Evolutionary conservation across 2,329 filamentous ascomycete species (phyloP).

Genomic region (Scedosporium aurantiacum): DNA sequence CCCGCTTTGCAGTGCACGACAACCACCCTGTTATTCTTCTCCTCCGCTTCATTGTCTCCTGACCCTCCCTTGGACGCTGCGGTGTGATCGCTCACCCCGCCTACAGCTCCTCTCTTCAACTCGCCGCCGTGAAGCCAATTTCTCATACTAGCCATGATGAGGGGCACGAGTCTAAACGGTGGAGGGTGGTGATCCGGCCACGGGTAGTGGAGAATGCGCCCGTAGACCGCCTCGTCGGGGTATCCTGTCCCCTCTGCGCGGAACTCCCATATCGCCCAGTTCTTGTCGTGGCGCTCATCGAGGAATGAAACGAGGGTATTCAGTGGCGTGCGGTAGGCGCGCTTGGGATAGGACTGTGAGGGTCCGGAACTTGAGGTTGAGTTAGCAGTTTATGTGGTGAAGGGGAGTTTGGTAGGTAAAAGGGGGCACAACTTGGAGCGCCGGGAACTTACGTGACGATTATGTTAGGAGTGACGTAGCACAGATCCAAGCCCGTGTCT

Average conservation of each 20-base stretch:
- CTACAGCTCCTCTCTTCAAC: constrained; percentile 20
- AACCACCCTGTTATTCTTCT: constrained; percentile 49
- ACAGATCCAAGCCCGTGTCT: constrained; percentile 83
- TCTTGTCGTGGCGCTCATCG: constrained; percentile 66
- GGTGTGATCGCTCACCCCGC: constrained; percentile 9
- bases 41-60: constrained; percentile 22
- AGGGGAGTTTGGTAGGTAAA: constrained; percentile 73
- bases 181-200: constrained; percentile 97
- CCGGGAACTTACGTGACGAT: constrained; percentile 59
- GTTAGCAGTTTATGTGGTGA: background rate
- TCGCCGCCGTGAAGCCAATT: constrained; percentile 60
- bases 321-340: constrained; percentile 87
- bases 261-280: constrained; percentile 98
- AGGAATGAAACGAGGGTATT: constrained; percentile 80
- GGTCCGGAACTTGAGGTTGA: constrained; percentile 64
- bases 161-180: constrained; percentile 77
- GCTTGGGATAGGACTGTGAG: constrained; percentile 76
- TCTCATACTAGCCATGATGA: constrained; percentile 85
- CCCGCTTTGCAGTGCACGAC: constrained; percentile 97
- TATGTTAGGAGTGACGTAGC: constrained; percentile 83
- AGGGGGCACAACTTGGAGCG: constrained; percentile 87
- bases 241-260: constrained; percentile 94
- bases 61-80: constrained; percentile 14
- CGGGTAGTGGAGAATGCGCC: constrained; percentile 78
- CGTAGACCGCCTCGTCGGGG: constrained; percentile 78